A percentile compares a stretch with the other conserved stretches of the same genome.
Conservation (phyloP, 2,329 filamentous ascomycete genomes). For the Ramichloridium luteum region DNA sequence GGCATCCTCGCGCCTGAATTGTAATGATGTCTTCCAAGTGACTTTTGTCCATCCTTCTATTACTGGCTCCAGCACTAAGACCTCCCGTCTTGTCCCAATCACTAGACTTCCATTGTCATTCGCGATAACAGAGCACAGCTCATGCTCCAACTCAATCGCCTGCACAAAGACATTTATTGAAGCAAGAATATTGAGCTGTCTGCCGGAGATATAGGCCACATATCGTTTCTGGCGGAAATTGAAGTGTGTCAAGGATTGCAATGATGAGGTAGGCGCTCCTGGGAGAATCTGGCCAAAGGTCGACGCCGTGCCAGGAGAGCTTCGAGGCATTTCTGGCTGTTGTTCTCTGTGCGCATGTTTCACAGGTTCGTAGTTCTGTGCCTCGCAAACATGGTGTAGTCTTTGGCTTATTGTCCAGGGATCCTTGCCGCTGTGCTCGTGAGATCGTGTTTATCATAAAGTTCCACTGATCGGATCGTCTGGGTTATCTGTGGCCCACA, state of each 20-base stretch:
- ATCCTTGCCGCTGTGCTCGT: too few relatives aligned
- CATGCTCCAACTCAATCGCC: conserved; percentile 49
- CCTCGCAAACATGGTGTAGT: too few relatives aligned
- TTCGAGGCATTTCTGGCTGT: conserved; percentile 19
- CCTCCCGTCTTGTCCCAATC: conserved; percentile 50
- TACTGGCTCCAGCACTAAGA: conserved; percentile 70
- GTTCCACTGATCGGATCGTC: too few relatives aligned
- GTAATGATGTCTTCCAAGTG: conserved; percentile 51
- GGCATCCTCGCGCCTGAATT: conserved; percentile 37
- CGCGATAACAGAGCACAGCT: conserved; percentile 65
- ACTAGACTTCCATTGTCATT: conserved; percentile 77
- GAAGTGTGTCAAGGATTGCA: conserved; percentile 64
- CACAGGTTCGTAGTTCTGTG: too few relatives aligned
- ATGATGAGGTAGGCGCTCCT: conserved; percentile 63
- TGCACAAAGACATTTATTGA: conserved; percentile 66
- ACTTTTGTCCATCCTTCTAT: conserved; percentile 66
- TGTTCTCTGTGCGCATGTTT: conserved; percentile 8
- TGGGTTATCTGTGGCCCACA: too few relatives aligned
- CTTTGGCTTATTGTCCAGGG: neutral
- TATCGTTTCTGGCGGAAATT: conserved; percentile 61
- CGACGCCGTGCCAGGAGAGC: conserved; percentile 15
- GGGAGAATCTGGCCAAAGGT: conserved; percentile 47
- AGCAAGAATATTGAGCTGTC: conserved; percentile 71
- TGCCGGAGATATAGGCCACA: conserved; percentile 79
- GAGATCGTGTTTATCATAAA: too few relatives aligned